Conservation (phyloP, 148 eudicot species). For the Hydrangea macrophylla region DNA sequence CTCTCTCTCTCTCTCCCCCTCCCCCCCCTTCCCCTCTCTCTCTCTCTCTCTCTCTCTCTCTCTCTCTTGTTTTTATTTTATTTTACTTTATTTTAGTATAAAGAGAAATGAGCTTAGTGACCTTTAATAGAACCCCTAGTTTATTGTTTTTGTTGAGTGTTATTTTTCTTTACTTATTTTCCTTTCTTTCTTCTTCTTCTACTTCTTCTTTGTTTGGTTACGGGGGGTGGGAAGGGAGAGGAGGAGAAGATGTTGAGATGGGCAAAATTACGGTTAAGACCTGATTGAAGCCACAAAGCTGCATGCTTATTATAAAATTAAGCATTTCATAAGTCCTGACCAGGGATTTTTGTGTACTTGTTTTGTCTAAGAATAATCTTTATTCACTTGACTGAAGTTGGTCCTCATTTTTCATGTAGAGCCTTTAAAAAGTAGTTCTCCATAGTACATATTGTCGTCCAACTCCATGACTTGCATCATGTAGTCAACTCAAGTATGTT, state of each 20-base stretch:
- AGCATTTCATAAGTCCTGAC: too few species aligned
- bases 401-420: neutral
- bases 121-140: neutral
- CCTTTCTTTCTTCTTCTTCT: too few species aligned
- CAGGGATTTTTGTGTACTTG: too few species aligned
- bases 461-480: neutral
- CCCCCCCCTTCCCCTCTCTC: too few species aligned
- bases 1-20: neutral
- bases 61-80: neutral
- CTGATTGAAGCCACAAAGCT: too few species aligned
- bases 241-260: too few species aligned
- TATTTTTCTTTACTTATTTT: neutral
- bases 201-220: too few species aligned
- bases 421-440: neutral
- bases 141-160: neutral
- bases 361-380: neutral
- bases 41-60: neutral
- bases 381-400: neutral
- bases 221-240: too few species aligned
- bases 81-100: neutral
- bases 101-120: too few species aligned
- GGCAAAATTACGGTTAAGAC: too few species aligned
- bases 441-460: neutral
- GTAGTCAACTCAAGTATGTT: neutral
- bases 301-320: too few species aligned